These are phyloP conservation scores for Xerocomellus intermedius DNA, from an alignment of 768 basidiomycete species.

Conservation along the genomic window DNA sequence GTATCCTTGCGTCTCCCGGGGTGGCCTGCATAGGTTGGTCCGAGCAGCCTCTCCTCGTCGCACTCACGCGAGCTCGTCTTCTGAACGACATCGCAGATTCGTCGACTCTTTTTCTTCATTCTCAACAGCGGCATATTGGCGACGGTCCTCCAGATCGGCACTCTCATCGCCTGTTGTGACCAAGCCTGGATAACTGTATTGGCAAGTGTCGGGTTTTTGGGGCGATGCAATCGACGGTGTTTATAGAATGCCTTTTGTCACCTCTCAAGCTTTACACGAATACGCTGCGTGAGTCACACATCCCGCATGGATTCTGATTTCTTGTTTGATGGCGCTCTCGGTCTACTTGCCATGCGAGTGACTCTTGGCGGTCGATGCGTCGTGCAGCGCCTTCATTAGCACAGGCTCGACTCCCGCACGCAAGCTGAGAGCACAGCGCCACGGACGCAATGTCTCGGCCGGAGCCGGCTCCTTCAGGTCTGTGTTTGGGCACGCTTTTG, in stretches of 20 bases:
- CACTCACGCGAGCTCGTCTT: neutral
- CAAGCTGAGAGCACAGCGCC: neutral
- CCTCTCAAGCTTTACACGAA: constrained; percentile 1
- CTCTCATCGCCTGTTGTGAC: neutral
- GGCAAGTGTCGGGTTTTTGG: too few species aligned
- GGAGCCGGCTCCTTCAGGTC: neutral
- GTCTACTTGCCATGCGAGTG: neutral
- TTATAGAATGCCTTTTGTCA: neutral
- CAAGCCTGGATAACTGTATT: neutral
- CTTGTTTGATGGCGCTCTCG: neutral
- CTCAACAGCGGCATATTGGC: constrained; percentile 5
- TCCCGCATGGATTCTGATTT: neutral
- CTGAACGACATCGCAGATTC: neutral
- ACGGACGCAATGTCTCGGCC: neutral
- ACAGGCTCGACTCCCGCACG: neutral
- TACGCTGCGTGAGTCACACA: neutral
- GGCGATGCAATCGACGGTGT: neutral
- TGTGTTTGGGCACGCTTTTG: neutral
- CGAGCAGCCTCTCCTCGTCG: neutral
- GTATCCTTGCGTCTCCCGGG: neutral
- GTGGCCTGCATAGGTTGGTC: neutral
- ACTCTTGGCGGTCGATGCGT: too few species aligned
- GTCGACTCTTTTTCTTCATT: neutral
- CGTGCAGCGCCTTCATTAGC: too few species aligned
- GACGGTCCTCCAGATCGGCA: constrained; percentile 1